A percentile compares a stretch with the other conserved stretches of the same genome.
Conservation (phyloP, 192 early-diverging fungal genomes). For the Podila clonocystis region DNA sequence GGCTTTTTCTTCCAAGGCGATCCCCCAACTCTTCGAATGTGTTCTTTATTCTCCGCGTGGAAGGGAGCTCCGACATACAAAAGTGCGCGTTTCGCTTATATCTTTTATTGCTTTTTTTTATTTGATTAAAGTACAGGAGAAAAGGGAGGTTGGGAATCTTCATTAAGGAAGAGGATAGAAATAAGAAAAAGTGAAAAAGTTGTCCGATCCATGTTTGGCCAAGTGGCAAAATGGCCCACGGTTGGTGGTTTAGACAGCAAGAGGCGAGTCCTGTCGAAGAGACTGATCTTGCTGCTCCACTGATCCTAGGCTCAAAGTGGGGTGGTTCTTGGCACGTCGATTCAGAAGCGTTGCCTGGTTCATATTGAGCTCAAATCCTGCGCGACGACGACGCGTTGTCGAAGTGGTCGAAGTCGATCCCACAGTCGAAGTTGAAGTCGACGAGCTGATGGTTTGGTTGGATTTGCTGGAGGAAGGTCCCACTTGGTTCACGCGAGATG, state of each 20-base stretch:
- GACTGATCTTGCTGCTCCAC: constrained; percentile 14
- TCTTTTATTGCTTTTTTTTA: too few relatives aligned
- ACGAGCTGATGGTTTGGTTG: constrained; percentile 16
- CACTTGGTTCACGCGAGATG: constrained; percentile 37
- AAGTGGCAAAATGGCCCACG: too few relatives aligned
- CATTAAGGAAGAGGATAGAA: too few relatives aligned
- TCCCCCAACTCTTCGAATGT: background rate
- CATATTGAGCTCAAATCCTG: constrained; percentile 44
- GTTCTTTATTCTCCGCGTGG: too few relatives aligned
- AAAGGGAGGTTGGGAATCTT: too few relatives aligned
- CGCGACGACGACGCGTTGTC: constrained; percentile 24
- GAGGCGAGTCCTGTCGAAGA: constrained; percentile 4
- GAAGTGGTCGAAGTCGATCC: constrained; percentile 15
- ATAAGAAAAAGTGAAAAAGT: too few relatives aligned
- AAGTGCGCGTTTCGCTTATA: too few relatives aligned
- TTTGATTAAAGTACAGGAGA: too few relatives aligned
- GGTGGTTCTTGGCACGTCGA: constrained; percentile 35
- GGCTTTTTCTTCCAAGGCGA: background rate
- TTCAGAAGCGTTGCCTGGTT: constrained; percentile 46
- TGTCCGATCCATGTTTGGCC: background rate
- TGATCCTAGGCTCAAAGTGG: background rate
- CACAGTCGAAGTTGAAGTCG: constrained; percentile 20
- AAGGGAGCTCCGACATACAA: too few relatives aligned
- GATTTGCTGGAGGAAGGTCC: constrained; percentile 20
- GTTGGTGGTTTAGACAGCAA: constrained; percentile 14